phyloP scores from a whole-genome alignment of 257 asterid species.

The Salvia splendens region DNA sequence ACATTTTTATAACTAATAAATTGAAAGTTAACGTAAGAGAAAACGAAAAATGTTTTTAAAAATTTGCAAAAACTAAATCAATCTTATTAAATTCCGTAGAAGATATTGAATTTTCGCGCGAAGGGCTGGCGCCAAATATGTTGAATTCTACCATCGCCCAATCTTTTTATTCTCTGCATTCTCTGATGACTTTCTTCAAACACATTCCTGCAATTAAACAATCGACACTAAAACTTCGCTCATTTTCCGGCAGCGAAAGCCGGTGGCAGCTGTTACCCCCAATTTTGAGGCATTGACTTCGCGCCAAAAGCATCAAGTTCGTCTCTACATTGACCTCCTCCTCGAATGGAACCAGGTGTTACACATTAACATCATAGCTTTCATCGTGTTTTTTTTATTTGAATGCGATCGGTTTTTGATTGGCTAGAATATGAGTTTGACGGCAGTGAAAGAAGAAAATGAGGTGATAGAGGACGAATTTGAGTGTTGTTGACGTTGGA shows the following conservation, averaged over 20 bases:
- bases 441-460: constrained; percentile 72
- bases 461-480: constrained; percentile 84
- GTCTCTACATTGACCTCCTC: constrained; percentile 64
- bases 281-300: constrained; percentile 49
- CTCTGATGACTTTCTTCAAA: constrained; percentile 40
- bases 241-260: constrained; percentile 27
- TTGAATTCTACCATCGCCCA: too few relatives aligned
- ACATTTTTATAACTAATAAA: too few relatives aligned
- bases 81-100: too few relatives aligned
- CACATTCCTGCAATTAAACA: constrained; percentile 44
- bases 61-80: too few relatives aligned
- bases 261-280: constrained; percentile 29
- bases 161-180: too few relatives aligned
- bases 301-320: constrained; percentile 62
- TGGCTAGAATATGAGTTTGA: constrained; percentile 84
- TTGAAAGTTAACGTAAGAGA: too few relatives aligned
- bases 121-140: too few relatives aligned
- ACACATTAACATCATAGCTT: too few relatives aligned
- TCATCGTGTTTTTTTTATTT: background rate
- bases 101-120: too few relatives aligned
- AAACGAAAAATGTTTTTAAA: too few relatives aligned
- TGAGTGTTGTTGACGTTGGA: constrained; percentile 86
- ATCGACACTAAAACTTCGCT: constrained; percentile 29
- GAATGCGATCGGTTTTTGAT: constrained; percentile 13
- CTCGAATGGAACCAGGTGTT: constrained; percentile 99